Base-by-base conservation (phyloP, 1,139 yeast species). In the Suhomyces taliae region DNA sequence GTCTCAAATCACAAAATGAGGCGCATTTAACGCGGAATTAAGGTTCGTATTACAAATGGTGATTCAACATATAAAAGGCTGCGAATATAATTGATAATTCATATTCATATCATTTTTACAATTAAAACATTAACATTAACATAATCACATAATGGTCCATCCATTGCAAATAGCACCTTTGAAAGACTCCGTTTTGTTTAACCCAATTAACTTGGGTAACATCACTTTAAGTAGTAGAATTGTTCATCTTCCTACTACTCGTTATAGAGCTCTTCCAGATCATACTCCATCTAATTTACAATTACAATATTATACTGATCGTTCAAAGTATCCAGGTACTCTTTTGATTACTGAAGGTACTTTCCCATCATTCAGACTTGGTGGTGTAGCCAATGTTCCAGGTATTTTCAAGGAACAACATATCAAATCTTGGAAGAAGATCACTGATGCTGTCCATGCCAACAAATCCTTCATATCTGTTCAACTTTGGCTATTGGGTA, bases 321-420 rank as follows among this genome's bases (percentile, higher is more conserved):
- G 57, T 27, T n/a, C 55, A 8, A 40, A 44, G 39, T 37, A 15
- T 27, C 53, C 55, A 0, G 58, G 58, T 1, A 35, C 54, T 4
- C 42, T 51, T 32, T 32, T 51, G 26, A 39, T 49, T 19, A 43
- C 56, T 15, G 56, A 54, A 41, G 56, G 47, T 12, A 50, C 55
- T 2, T 27, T 43, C 26, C 41, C 39, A 5, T 46, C 53, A 6
- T 41, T 38, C 2, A 41, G 37, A 24, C 40, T 39, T 7, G 78
- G 78, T 43, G 73, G 79, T n/a, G 72, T 69, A 54, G 66, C 63
- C 38, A 62, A 68, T 44, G 75, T 68, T 14, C 86, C 88, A 31
- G 87, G 87, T 44, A 71, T 83, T 43, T 81, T 73, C 70, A 69
- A 65, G 37, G 65, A 67, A 9, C 68, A 65, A 29, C 85, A 81